Evolutionary conservation across 768 basidiomycete genomes (phyloP).

Genomic region (Lanmaoa rubissima): DNA sequence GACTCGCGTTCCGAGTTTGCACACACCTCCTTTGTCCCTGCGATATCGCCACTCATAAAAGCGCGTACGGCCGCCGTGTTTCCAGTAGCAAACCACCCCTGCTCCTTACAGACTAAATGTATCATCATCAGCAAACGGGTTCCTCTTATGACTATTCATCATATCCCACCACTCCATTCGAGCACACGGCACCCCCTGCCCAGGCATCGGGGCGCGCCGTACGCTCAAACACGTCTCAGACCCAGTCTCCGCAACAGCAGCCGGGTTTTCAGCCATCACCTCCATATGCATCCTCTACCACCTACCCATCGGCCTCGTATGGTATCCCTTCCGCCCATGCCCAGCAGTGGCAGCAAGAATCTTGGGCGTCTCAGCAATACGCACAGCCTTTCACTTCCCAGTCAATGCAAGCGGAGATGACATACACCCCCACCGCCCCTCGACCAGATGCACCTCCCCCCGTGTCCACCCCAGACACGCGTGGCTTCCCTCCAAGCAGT

Average conservation of each 20-base stretch:
- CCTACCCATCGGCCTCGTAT: constrained; percentile 32
- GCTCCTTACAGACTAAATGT: constrained; percentile 54
- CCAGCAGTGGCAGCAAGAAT: constrained; percentile 42
- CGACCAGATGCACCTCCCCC: constrained; percentile 33
- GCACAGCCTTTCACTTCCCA: constrained; percentile 34
- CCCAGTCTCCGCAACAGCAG: constrained; percentile 32
- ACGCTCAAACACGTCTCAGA: constrained; percentile 32
- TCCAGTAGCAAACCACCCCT: constrained; percentile 37
- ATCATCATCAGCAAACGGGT: constrained; percentile 45
- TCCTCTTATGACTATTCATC: constrained; percentile 52
- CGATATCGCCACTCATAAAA: constrained; percentile 32
- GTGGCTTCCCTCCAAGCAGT: constrained; percentile 28
- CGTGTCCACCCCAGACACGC: constrained; percentile 30
- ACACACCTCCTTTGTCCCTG: constrained; percentile 25
- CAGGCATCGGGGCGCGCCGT: constrained; percentile 31
- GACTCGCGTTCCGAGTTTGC: constrained; percentile 29
- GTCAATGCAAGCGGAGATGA: constrained; percentile 33
- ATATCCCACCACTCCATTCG: constrained; percentile 35
- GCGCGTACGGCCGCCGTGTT: constrained; percentile 22
- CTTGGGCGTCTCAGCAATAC: constrained; percentile 38
- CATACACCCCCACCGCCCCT: constrained; percentile 34
- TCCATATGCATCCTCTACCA: constrained; percentile 29
- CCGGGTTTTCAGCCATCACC: constrained; percentile 25
- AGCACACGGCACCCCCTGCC: constrained; percentile 25
- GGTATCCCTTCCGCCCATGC: constrained; percentile 29